phyloP scores from a whole-genome alignment of 2,329 filamentous ascomycete genomes.

The Penicillium sp. region DNA sequence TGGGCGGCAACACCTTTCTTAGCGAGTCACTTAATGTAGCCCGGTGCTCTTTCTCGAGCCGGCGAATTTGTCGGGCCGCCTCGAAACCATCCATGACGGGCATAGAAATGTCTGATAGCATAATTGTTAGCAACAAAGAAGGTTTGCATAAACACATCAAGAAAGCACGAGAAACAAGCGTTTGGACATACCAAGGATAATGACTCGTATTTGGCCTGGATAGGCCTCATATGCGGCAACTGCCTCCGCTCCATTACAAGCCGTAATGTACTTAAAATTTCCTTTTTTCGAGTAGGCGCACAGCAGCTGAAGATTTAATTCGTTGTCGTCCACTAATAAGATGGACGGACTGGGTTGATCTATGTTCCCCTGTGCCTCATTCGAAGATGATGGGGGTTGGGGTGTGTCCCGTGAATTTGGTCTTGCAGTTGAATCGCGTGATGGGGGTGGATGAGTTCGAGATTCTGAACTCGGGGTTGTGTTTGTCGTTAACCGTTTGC shows the following conservation, averaged over 20 bases:
- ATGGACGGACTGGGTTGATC: constrained; percentile 10
- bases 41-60: constrained; percentile 22
- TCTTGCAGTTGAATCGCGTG: no score
- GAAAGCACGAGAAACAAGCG: background rate
- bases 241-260: constrained; percentile 37
- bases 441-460: no score
- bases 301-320: constrained; percentile 36
- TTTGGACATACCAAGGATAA: constrained; percentile 2
- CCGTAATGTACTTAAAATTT: constrained; percentile 31
- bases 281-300: constrained; percentile 33
- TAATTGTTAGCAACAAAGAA: no score
- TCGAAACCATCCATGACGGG: constrained; percentile 39
- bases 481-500: constrained; percentile 22
- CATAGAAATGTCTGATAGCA: constrained; percentile 39
- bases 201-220: background rate
- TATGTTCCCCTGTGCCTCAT: background rate
- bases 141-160: background rate
- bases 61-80: constrained; percentile 31
- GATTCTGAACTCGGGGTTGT: constrained; percentile 5
- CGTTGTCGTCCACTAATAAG: constrained; percentile 42
- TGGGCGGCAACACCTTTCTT: constrained; percentile 1
- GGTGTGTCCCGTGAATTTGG: background rate
- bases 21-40: background rate
- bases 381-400: background rate
- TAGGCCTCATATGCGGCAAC: constrained; percentile 26